Conservation (phyloP, 2,329 filamentous ascomycete species). For the Ascochyta rabiei region DNA sequence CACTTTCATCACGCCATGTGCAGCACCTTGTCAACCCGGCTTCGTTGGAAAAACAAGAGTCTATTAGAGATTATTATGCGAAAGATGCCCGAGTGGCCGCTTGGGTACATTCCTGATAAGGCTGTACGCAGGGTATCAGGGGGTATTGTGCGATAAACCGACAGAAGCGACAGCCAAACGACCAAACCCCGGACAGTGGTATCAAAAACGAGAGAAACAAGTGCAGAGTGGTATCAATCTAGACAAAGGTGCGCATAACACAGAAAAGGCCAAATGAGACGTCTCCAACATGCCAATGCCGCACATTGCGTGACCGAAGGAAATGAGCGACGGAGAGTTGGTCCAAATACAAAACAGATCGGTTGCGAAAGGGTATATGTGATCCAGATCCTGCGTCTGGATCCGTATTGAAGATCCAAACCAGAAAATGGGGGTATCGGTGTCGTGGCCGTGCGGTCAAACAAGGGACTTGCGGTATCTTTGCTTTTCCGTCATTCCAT, state of each 20-base stretch:
- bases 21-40: not conserved
- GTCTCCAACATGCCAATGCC: slow-evolving; percentile 45
- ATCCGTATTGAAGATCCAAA: slow-evolving; percentile 33
- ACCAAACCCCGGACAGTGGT: slow-evolving; percentile 41
- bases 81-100: slow-evolving; percentile 49
- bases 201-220: slow-evolving; percentile 48
- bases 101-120: slow-evolving; percentile 49
- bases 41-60: slow-evolving; percentile 31
- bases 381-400: slow-evolving; percentile 39
- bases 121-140: slow-evolving; percentile 50
- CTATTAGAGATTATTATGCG: slow-evolving; percentile 50
- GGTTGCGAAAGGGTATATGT: slow-evolving; percentile 42
- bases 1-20: not conserved
- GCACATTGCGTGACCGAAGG: slow-evolving; percentile 39
- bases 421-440: slow-evolving; percentile 41
- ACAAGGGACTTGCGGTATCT: slow-evolving; percentile 47
- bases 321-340: slow-evolving; percentile 38
- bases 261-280: slow-evolving; percentile 39
- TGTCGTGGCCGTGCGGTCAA: slow-evolving; percentile 46
- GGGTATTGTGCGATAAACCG: slow-evolving; percentile 49
- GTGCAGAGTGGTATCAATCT: slow-evolving; percentile 53
- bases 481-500: slow-evolving; percentile 53
- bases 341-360: slow-evolving; percentile 32
- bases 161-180: slow-evolving; percentile 36
- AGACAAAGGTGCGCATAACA: slow-evolving; percentile 47